Evolutionary conservation across 2,329 filamentous ascomycete species (phyloP).

Genomic region (Fusarium torulosum): DNA sequence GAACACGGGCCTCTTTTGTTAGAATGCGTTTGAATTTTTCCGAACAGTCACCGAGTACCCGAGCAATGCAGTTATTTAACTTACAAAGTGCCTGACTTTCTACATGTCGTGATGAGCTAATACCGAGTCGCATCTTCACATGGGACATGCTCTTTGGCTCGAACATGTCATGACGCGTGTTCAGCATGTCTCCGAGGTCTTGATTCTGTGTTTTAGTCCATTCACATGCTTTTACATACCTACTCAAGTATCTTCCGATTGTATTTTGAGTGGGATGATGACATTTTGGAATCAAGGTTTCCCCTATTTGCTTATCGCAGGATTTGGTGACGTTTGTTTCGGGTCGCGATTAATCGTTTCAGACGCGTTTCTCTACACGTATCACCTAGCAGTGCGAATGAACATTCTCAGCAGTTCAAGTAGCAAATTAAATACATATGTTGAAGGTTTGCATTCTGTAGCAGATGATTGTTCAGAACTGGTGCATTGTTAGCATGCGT

Average conservation of each 20-base stretch:
- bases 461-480: too few relatives aligned
- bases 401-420: neutral
- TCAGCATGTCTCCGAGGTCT: neutral
- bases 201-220: neutral
- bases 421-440: neutral
- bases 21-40: conserved; percentile 45
- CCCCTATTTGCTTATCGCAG: neutral
- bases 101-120: neutral
- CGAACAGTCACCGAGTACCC: conserved; percentile 28
- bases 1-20: conserved; percentile 47
- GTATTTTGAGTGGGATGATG: neutral
- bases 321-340: neutral
- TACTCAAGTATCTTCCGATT: neutral
- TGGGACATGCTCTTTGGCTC: neutral
- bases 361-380: neutral
- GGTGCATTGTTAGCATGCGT: too few relatives aligned
- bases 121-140: neutral
- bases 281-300: neutral
- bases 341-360: neutral
- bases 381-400: neutral
- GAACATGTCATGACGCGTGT: neutral
- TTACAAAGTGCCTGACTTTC: neutral
- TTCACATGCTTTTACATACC: neutral
- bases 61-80: conserved; percentile 24
- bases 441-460: neutral